Conservation (phyloP, 495 filamentous ascomycete genomes). For the Lasiosphaeris hirsuta region DNA sequence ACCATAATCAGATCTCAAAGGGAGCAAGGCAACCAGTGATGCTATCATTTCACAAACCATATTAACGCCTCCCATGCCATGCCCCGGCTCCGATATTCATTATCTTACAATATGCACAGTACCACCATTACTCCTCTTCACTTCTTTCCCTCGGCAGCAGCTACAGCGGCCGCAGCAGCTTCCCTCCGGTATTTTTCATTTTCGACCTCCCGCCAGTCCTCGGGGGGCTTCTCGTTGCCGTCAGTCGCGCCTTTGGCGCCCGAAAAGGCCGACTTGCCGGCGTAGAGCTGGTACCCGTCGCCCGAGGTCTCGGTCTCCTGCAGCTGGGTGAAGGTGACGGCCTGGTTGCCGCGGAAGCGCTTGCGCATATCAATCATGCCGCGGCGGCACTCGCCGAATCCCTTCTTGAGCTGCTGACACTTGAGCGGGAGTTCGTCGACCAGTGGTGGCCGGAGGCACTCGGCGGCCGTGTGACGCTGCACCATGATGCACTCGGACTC, state of each 20-base stretch:
- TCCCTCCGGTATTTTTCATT: constrained; percentile 50
- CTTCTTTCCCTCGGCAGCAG: constrained; percentile 15
- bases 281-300: constrained; percentile 70
- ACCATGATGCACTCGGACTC: constrained; percentile 94
- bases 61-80: background rate
- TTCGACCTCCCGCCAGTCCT: constrained; percentile 55
- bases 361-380: constrained; percentile 99
- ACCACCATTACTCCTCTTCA: constrained; percentile 1
- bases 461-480: constrained; percentile 75
- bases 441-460: constrained; percentile 81
- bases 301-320: constrained; percentile 57
- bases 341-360: constrained; percentile 93
- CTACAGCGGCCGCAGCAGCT: constrained; percentile 17
- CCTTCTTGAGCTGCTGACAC: constrained; percentile 91
- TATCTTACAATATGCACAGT: background rate
- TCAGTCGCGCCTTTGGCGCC: constrained; percentile 47
- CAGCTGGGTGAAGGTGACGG: constrained; percentile 59
- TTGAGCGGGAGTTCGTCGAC: constrained; percentile 72
- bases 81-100: background rate
- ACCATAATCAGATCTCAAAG: too few species aligned
- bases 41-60: background rate
- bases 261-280: constrained; percentile 67
- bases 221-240: constrained; percentile 48
- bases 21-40: too few species aligned
- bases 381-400: constrained; percentile 91